Evolutionary conservation across 1,284 basidiomycete genomes (phyloP), one percentile per base, ranked within the genome.

Genomic region (Cutaneotrichosporon dermatis): DNA sequence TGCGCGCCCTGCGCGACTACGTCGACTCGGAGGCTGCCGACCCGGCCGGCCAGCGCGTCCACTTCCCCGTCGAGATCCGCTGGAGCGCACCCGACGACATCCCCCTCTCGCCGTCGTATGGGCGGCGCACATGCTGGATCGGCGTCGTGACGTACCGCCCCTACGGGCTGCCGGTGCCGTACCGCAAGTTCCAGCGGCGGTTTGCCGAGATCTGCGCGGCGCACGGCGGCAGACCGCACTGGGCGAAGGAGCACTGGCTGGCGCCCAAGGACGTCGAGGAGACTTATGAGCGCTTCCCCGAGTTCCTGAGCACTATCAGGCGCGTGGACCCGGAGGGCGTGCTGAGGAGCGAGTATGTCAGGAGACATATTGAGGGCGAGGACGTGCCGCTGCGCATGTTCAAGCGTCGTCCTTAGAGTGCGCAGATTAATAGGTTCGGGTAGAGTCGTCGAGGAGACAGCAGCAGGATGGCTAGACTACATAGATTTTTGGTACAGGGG

Each of bases 71-170:
- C 71, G 95, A 99, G 80, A 86, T 99, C 63, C 85, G 96, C 9
- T 95, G 92, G 78, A 88, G 90, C 40, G 86, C 86, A 33, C 82
- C 83, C 25, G 95, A 99, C 79, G 90, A 94, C 69, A 92, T 98
- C 61, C 97, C 91, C 88, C 82, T 99, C 50, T 92, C 89, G 72
- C 95, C 93, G 11, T 87, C 88, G 67, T 86, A 86, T 71, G 89
- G 88, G 33, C 83, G 86, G 60, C 82, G 81, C 73, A 94, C 88
- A 12, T 90, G 88, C 70, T 99, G 92, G 88, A 92, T 99, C 62
- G 95, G 96, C n/a, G 85, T 98, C 54, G 85, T 98, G 16, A 90
- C 94, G 71, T 99, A 88, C 81, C 90, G 94, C 66, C 95, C 95
- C 1, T 99, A 95, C 76, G 89, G 89, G 35, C 82, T 88, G 57